These are phyloP conservation scores for Barnettozyma botsteinii DNA, from an alignment of 805 yeast species.

Conservation along the genomic window DNA sequence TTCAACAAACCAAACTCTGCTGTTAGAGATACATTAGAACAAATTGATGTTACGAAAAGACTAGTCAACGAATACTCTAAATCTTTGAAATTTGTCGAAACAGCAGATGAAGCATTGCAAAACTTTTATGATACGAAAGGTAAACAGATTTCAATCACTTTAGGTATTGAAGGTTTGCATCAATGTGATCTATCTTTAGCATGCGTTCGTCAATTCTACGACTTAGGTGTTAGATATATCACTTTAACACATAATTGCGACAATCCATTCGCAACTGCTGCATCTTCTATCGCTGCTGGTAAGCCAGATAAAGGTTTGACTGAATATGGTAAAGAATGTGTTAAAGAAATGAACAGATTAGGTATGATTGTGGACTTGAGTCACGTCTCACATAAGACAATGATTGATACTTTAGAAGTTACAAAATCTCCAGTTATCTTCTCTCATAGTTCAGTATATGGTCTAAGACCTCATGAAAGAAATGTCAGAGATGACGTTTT, in stretches of 20 bases:
- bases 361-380: conserved; percentile 49
- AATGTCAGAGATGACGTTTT: conserved; percentile 46
- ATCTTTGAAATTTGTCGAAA: conserved; percentile 35
- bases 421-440: conserved; percentile 43
- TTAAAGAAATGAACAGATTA: conserved; percentile 46
- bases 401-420: conserved; percentile 37
- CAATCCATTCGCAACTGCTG: conserved; percentile 53
- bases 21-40: conserved; percentile 50
- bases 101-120: conserved; percentile 36
- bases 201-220: conserved; percentile 42
- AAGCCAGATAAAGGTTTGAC: conserved; percentile 40
- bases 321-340: conserved; percentile 29
- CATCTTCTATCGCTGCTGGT: conserved; percentile 42
- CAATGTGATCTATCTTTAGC: conserved; percentile 45
- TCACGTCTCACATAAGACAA: conserved; percentile 44
- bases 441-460: conserved; percentile 43
- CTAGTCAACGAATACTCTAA: conserved; percentile 36
- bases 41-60: conserved; percentile 45
- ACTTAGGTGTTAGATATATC: conserved; percentile 47
- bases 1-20: conserved; percentile 39
- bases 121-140: conserved; percentile 25
- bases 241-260: conserved; percentile 53
- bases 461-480: conserved; percentile 37
- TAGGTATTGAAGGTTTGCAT: conserved; percentile 52
- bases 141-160: conserved; percentile 37